Evolutionary conservation across 2,329 filamentous ascomycete genomes (phyloP).

Genomic region (Pseudofabraea citricarpa): DNA sequence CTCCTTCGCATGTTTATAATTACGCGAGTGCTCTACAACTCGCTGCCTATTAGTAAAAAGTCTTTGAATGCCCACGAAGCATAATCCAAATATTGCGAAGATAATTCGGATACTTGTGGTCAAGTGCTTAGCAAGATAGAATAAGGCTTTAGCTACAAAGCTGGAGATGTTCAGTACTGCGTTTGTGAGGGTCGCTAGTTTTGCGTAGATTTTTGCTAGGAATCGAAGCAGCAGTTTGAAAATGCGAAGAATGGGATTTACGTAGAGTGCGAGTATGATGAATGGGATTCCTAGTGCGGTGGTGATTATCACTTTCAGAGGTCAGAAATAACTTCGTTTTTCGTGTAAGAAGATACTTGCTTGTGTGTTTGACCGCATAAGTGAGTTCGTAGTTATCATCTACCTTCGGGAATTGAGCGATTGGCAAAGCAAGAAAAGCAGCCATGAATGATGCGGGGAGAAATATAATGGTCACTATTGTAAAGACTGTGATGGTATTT

Average conservation of each 20-base stretch:
- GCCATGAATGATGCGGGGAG: not conserved
- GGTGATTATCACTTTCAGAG: not conserved
- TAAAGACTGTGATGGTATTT: not conserved
- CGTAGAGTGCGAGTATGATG: not conserved
- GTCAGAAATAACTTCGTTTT: not conserved
- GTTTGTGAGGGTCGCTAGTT: not conserved
- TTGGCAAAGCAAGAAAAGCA: slow-evolving; percentile 1
- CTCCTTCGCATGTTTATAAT: not conserved
- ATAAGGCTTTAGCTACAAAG: no score
- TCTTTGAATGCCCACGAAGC: no score
- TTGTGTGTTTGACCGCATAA: not conserved
- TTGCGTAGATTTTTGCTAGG: not conserved
- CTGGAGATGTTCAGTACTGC: no score
- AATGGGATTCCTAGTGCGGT: not conserved
- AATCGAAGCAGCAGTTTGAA: not conserved
- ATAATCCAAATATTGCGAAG: not conserved
- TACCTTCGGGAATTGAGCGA: not conserved
- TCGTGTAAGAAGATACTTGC: not conserved
- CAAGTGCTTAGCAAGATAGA: not conserved
- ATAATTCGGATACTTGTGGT: not conserved
- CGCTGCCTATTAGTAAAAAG: not conserved
- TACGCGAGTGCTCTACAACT: not conserved
- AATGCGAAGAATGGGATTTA: not conserved
- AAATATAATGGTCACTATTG: not conserved
- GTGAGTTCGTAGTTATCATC: not conserved